These are phyloP conservation scores for Colletotrichum tanaceti DNA, from an alignment of 2,329 filamentous ascomycete species.

Conservation along the genomic window DNA sequence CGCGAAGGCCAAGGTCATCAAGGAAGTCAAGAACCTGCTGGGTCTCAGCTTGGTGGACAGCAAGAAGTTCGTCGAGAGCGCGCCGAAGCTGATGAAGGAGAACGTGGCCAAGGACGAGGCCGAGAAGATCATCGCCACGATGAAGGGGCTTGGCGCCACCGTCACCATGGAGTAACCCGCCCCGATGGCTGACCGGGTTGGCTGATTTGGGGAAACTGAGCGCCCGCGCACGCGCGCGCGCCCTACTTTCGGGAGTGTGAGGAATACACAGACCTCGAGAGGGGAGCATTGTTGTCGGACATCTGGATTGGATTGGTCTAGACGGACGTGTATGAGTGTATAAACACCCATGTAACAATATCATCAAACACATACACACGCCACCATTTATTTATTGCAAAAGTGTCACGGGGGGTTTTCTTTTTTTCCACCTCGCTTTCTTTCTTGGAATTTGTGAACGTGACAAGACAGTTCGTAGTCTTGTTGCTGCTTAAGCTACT, in stretches of 20 bases:
- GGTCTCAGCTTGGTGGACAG: constrained; percentile 97
- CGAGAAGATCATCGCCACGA: constrained; percentile 95
- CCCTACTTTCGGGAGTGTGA: constrained; percentile 16
- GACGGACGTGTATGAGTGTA: constrained; percentile 45
- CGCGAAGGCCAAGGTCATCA: constrained; percentile 99
- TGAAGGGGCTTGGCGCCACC: constrained; percentile 93
- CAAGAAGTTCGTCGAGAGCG: constrained; percentile 99
- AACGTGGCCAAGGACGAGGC: constrained; percentile 98
- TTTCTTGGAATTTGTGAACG: background rate
- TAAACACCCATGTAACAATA: constrained; percentile 50
- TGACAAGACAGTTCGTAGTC: background rate
- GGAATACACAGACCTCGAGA: constrained; percentile 18
- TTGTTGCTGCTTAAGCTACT: background rate
- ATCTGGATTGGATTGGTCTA: constrained; percentile 38
- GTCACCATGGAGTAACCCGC: constrained; percentile 85
- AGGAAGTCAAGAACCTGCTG: constrained; percentile 97
- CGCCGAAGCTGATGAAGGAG: constrained; percentile 99
- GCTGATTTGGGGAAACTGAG: constrained; percentile 20
- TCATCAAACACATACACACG: constrained; percentile 41
- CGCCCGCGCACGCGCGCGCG: background rate
- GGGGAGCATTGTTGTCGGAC: constrained; percentile 31
- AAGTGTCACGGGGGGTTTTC: background rate
- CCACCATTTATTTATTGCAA: constrained; percentile 23
- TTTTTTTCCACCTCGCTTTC: no score
- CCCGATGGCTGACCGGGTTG: constrained; percentile 1